These are phyloP conservation scores for Cyclocybe aegerita DNA, from an alignment of 768 basidiomycete species.

Conservation along the genomic window DNA sequence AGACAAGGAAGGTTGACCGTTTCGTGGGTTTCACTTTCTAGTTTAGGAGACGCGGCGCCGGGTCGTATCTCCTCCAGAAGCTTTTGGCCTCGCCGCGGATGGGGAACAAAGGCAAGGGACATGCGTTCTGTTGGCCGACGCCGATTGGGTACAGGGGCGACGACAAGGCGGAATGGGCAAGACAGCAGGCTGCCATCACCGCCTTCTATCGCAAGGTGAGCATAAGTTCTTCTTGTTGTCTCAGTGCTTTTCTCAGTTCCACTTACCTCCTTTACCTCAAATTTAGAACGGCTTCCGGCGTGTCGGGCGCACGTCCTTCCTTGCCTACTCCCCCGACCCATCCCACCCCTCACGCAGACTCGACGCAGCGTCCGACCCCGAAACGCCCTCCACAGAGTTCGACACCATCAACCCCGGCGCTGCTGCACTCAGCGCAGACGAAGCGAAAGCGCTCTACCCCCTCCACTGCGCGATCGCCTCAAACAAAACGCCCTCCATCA, in stretches of 20 bases:
- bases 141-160: constrained; percentile 9
- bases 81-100: constrained; percentile 18
- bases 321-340: constrained; percentile 19
- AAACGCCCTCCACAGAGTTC: not conserved
- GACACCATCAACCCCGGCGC: not conserved
- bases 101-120: constrained; percentile 9
- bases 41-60: constrained; percentile 18
- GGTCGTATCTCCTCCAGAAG: constrained; percentile 18
- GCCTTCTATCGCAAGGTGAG: constrained; percentile 6
- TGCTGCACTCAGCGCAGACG: not conserved
- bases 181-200: not conserved
- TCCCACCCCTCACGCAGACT: constrained; percentile 20
- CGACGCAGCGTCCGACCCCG: constrained; percentile 1
- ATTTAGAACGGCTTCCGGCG: constrained; percentile 24
- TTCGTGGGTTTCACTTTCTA: too few relatives aligned
- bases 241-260: not conserved
- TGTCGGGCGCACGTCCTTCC: constrained; percentile 22
- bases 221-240: not conserved
- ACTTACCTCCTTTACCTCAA: not conserved
- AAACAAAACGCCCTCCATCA: not conserved
- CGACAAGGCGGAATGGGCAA: not conserved
- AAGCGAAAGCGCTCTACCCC: constrained; percentile 1
- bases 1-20: too few relatives aligned
- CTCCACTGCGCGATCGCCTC: constrained; percentile 4
- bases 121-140: constrained; percentile 22